A percentile compares a stretch with the other conserved stretches of the same genome.
Conservation (phyloP, 495 filamentous ascomycete species). For the Margaritispora aquatica region DNA sequence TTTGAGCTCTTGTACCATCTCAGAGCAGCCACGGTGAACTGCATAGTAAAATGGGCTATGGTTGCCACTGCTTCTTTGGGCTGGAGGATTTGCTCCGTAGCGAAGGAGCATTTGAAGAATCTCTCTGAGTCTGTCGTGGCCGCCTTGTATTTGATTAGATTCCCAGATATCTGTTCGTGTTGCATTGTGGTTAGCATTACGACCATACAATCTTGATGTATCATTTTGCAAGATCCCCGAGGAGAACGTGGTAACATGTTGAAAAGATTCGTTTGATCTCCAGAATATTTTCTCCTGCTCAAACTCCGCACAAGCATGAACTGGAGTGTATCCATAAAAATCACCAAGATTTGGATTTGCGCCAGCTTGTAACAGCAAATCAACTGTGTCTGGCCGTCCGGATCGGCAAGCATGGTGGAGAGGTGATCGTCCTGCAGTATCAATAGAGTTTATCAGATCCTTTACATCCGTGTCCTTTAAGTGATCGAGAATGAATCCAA, state of each 20-base stretch:
- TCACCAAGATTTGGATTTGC: conserved; percentile 26
- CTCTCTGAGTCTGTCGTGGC: neutral
- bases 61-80: neutral
- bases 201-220: neutral
- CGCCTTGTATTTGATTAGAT: neutral
- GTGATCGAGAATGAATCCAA: conserved; percentile 28
- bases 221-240: neutral
- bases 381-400: conserved; percentile 30
- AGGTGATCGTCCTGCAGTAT: conserved; percentile 25
- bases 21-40: neutral
- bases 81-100: neutral
- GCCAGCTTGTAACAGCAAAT: conserved; percentile 33
- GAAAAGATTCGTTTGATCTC: neutral
- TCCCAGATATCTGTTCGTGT: neutral
- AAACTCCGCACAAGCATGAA: conserved; percentile 22
- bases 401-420: conserved; percentile 42
- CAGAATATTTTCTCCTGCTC: conserved; percentile 5
- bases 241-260: neutral
- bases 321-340: conserved; percentile 10
- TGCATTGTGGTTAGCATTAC: neutral
- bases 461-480: neutral
- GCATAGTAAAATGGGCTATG: neutral
- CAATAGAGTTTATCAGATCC: neutral
- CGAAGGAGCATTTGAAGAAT: neutral
- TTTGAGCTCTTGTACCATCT: neutral